Conservation (phyloP, 2,329 filamentous ascomycete species). For the Pseudogymnoascus sp. region DNA sequence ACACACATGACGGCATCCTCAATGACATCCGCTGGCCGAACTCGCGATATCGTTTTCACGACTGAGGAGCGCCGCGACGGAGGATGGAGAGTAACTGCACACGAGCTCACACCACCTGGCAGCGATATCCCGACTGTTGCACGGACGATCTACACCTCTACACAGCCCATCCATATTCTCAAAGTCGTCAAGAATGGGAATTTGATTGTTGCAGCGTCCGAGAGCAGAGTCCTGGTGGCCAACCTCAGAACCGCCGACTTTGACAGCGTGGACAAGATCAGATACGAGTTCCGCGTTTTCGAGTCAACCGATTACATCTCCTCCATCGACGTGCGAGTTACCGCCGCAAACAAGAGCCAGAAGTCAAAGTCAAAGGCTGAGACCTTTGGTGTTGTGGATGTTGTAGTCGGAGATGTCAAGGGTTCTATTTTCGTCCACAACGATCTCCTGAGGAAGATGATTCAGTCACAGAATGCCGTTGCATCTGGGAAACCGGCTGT, state of each 20-base stretch:
- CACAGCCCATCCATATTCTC: slow-evolving; percentile 39
- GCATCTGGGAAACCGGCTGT: slow-evolving; percentile 16
- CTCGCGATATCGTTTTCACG: slow-evolving; percentile 30
- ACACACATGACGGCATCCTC: slow-evolving; percentile 30
- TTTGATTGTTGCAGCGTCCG: slow-evolving; percentile 49
- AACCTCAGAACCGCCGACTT: slow-evolving; percentile 32
- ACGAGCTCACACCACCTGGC: slow-evolving; percentile 28
- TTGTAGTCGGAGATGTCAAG: slow-evolving; percentile 68
- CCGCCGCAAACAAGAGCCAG: slow-evolving; percentile 19
- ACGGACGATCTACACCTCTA: slow-evolving; percentile 35
- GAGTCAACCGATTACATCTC: slow-evolving; percentile 57
- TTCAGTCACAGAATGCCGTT: slow-evolving; percentile 32
- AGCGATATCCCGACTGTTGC: slow-evolving; percentile 23
- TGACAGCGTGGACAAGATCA: slow-evolving; percentile 35
- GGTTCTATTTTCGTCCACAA: slow-evolving; percentile 78
- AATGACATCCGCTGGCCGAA: slow-evolving; percentile 27
- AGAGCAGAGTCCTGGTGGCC: slow-evolving; percentile 54
- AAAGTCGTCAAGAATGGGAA: slow-evolving; percentile 47
- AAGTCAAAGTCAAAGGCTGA: slow-evolving; percentile 26
- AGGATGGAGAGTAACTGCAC: slow-evolving; percentile 28
- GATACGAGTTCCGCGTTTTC: slow-evolving; percentile 52
- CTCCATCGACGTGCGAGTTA: slow-evolving; percentile 55
- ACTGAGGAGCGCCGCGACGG: slow-evolving; percentile 26
- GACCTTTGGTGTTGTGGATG: slow-evolving; percentile 48
- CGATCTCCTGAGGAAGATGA: slow-evolving; percentile 57